Percentiles rank a stretch among this genome's conserved stretches.
Conservation (phyloP, 306 rosid species). For the Biancaea sappan region DNA sequence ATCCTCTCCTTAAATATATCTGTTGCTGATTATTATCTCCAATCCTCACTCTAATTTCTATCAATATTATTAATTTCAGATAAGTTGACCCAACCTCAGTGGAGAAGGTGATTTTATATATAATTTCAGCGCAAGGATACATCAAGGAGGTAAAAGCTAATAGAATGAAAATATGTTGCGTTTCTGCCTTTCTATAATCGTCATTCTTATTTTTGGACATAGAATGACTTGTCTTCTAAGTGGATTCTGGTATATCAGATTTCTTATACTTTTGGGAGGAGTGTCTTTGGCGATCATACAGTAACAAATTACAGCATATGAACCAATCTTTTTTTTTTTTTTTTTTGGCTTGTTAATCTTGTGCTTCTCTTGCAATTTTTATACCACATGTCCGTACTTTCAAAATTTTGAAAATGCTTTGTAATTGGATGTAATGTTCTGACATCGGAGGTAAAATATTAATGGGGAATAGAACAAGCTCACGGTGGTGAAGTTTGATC, state of each 20-base stretch:
- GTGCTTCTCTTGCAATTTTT: neutral
- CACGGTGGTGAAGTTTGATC: too few relatives aligned
- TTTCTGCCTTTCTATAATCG: neutral
- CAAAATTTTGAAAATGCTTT: neutral
- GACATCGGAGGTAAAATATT: neutral
- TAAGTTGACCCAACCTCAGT: slow-evolving; percentile 46
- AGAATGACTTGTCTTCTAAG: slow-evolving; percentile 10
- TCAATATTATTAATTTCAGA: slow-evolving; percentile 41
- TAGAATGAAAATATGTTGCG: neutral
- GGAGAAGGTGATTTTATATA: slow-evolving; percentile 47
- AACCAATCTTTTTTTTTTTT: neutral
- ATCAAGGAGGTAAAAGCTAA: neutral
- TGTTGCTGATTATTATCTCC: neutral
- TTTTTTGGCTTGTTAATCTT: neutral
- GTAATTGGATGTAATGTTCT: neutral
- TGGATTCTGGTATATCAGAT: slow-evolving; percentile 7
- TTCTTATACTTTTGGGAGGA: neutral
- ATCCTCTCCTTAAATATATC: neutral
- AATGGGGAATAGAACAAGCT: neutral
- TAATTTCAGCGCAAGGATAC: neutral
- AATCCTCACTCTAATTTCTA: neutral
- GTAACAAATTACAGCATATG: neutral
- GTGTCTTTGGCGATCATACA: neutral
- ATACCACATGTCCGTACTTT: neutral
- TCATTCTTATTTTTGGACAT: neutral